These are phyloP conservation scores for Suillus fuscotomentosus DNA, from an alignment of 768 basidiomycete genomes.

Conservation along the genomic window DNA sequence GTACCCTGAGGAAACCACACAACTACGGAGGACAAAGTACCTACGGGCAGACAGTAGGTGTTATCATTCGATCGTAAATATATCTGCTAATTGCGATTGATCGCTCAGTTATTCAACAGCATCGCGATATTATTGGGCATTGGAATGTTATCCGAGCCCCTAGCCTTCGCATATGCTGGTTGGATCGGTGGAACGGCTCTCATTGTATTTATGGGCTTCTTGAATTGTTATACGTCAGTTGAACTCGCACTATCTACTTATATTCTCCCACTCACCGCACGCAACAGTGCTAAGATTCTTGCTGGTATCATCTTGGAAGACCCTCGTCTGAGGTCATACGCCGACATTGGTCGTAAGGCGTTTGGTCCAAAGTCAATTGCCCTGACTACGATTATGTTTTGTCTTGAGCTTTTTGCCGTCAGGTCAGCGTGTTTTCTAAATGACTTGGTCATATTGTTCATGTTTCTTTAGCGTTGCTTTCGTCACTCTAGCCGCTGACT, in stretches of 20 bases:
- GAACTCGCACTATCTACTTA: background rate
- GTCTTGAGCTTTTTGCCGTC: slow-evolving; percentile 83
- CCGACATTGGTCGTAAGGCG: slow-evolving; percentile 87
- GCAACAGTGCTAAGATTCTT: slow-evolving; percentile 77
- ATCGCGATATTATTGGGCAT: slow-evolving; percentile 85
- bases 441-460: background rate
- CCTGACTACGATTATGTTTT: slow-evolving; percentile 72
- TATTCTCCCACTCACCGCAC: slow-evolving; percentile 7
- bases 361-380: slow-evolving; percentile 74
- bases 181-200: slow-evolving; percentile 80
- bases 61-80: background rate
- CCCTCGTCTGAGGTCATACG: slow-evolving; percentile 71
- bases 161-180: slow-evolving; percentile 90
- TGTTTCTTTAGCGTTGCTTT: slow-evolving; percentile 64
- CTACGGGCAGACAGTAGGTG: slow-evolving; percentile 67
- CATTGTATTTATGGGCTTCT: slow-evolving; percentile 70
- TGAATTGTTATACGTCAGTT: slow-evolving; percentile 89
- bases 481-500: slow-evolving; percentile 89
- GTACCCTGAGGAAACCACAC: slow-evolving; percentile 19
- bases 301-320: slow-evolving; percentile 74
- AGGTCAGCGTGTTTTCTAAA: slow-evolving; percentile 42
- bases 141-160: slow-evolving; percentile 85
- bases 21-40: slow-evolving; percentile 59
- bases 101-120: slow-evolving; percentile 76
- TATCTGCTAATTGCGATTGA: slow-evolving; percentile 6